A percentile compares a stretch with the other conserved stretches of the same genome.
Conservation (phyloP, 2,329 filamentous ascomycete species). For the Pezicula neosporulosa region DNA sequence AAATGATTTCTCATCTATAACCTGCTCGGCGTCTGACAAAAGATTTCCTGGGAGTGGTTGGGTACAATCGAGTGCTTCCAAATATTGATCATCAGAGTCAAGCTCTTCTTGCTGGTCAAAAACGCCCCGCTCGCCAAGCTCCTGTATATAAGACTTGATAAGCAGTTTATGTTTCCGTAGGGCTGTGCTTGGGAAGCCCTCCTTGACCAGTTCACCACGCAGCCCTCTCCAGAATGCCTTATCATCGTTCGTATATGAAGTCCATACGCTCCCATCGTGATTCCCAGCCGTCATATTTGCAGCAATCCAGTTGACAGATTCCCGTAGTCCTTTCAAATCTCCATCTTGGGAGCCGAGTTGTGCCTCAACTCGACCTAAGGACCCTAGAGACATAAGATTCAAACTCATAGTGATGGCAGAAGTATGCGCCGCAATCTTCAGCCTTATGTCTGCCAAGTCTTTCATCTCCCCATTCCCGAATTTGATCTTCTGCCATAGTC, state of each 20-base stretch:
- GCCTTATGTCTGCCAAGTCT: constrained; percentile 8
- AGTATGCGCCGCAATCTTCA: constrained; percentile 10
- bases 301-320: constrained; percentile 8
- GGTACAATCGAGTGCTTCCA: too few species aligned
- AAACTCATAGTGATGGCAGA: constrained; percentile 7
- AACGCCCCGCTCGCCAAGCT: constrained; percentile 11
- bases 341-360: background rate
- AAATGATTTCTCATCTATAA: too few species aligned
- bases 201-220: constrained; percentile 47
- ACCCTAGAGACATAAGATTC: constrained; percentile 2
- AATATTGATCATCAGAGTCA: too few species aligned
- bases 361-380: constrained; percentile 2
- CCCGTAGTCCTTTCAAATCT: constrained; percentile 1
- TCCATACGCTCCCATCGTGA: constrained; percentile 15
- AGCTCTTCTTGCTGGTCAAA: constrained; percentile 3
- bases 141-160: constrained; percentile 15
- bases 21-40: too few species aligned
- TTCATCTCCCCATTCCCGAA: constrained; percentile 15
- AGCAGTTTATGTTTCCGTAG: constrained; percentile 48
- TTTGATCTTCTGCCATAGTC: constrained; percentile 4
- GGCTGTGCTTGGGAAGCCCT: constrained; percentile 50
- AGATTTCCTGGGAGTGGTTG: too few species aligned
- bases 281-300: constrained; percentile 5
- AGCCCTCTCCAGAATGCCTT: constrained; percentile 53
- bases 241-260: constrained; percentile 32